Evolutionary conservation across 495 filamentous ascomycete genomes (phyloP).

Genomic region (Letharia lupina): DNA sequence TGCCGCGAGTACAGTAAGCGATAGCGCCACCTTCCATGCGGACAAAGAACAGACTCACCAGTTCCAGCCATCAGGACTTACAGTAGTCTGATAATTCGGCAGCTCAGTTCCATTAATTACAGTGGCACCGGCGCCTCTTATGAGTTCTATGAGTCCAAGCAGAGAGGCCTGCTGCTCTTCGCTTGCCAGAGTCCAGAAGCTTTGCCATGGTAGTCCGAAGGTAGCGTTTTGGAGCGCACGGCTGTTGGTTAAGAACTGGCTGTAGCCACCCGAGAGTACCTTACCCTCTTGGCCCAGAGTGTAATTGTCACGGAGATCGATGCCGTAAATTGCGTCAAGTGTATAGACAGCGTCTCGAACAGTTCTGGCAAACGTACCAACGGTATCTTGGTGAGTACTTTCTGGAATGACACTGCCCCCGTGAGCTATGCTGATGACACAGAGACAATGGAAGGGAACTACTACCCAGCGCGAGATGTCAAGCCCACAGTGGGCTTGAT

Average conservation of each 20-base stretch:
- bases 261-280: conserved; percentile 48
- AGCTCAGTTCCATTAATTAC: conserved; percentile 65
- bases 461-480: conserved; percentile 46
- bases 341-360: conserved; percentile 58
- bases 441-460: background rate
- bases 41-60: conserved; percentile 34
- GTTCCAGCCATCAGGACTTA: conserved; percentile 57
- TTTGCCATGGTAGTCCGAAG: conserved; percentile 64
- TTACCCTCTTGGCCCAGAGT: conserved; percentile 47
- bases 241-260: conserved; percentile 45
- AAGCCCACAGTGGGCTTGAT: conserved; percentile 62
- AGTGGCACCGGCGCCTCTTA: conserved; percentile 53
- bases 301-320: conserved; percentile 52
- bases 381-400: conserved; percentile 55
- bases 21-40: background rate
- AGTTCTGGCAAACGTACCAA: conserved; percentile 57
- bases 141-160: conserved; percentile 43
- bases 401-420: conserved; percentile 53
- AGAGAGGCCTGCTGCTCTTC: conserved; percentile 45
- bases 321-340: conserved; percentile 57
- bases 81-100: conserved; percentile 49
- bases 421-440: background rate
- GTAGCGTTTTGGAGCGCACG: conserved; percentile 48
- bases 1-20: conserved; percentile 3
- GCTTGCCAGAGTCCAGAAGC: conserved; percentile 55